These are phyloP conservation scores for Hansenula sp. DNA, from an alignment of 1,139 yeast genomes.

Conservation along the genomic window DNA sequence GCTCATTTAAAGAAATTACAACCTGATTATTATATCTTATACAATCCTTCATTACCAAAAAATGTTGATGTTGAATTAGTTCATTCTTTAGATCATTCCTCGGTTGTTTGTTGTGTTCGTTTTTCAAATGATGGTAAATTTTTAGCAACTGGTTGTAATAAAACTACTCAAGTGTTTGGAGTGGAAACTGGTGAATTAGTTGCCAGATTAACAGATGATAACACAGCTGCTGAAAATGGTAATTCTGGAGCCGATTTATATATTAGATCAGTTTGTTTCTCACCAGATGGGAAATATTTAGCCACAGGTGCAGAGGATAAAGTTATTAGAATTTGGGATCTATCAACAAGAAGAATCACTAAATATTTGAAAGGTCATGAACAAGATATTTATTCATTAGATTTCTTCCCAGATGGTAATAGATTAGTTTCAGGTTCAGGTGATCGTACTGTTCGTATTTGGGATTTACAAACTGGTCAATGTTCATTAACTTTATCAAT, in stretches of 20 bases:
- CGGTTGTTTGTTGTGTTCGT: conserved; percentile 95
- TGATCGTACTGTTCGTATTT: conserved; percentile 92
- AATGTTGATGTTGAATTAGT: conserved; percentile 81
- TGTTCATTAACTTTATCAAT: conserved; percentile 86
- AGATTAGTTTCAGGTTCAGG: conserved; percentile 95
- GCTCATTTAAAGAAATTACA: conserved; percentile 80
- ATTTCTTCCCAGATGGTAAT: conserved; percentile 93
- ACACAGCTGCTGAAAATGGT: conserved; percentile 33
- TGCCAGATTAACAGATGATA: conserved; percentile 84
- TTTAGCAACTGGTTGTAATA: conserved; percentile 96
- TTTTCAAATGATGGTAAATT: conserved; percentile 90
- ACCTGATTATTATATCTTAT: conserved; percentile 84
- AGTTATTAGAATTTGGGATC: conserved; percentile 95
- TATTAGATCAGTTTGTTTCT: conserved; percentile 92
- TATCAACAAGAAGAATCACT: conserved; percentile 79
- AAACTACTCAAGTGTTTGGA: conserved; percentile 90
- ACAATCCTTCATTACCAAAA: conserved; percentile 82
- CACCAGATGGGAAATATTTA: conserved; percentile 92
- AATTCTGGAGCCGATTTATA: conserved; percentile 65
- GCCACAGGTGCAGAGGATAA: conserved; percentile 99
- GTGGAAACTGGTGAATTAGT: conserved; percentile 90
- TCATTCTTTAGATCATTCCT: conserved; percentile 86
- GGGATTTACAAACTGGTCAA: conserved; percentile 93
- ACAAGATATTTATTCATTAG: conserved; percentile 95
- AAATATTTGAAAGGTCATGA: conserved; percentile 93